A percentile compares a stretch with the other conserved stretches of the same genome.
These are phyloP conservation scores for Capsicum rhomboideum DNA, from an alignment of 257 asterid species.

Conservation along the genomic window DNA sequence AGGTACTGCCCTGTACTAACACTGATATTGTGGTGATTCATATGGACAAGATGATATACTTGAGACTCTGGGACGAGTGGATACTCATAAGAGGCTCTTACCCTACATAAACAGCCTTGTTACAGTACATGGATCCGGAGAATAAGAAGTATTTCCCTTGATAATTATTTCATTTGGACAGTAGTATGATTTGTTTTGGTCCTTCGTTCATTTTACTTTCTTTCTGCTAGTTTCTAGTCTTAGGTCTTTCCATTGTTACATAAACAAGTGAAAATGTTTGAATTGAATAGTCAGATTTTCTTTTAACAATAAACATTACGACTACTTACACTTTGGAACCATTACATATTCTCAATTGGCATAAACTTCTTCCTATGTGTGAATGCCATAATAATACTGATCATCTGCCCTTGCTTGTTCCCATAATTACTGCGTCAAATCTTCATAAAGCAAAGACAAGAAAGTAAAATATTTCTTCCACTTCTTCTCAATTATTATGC, in stretches of 20 bases:
- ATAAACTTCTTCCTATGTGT: neutral
- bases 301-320: neutral
- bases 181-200: neutral
- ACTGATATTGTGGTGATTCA: slow-evolving; percentile 26
- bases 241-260: neutral
- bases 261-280: neutral
- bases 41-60: neutral
- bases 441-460: neutral
- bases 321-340: neutral
- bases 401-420: neutral
- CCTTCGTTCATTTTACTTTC: neutral
- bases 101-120: slow-evolving; percentile 45
- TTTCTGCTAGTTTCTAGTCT: neutral
- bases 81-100: neutral
- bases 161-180: neutral
- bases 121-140: slow-evolving; percentile 4
- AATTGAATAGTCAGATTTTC: neutral
- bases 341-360: neutral
- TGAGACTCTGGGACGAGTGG: neutral
- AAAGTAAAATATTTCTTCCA: neutral
- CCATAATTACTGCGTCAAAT: neutral
- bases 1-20: slow-evolving; percentile 23
- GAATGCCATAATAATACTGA: neutral
- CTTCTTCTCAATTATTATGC: neutral
- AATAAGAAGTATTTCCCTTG: neutral